A percentile compares a stretch with the other conserved stretches of the same genome.
phyloP scores from a whole-genome alignment of 2,329 filamentous ascomycete species.

The Trichoderma atroviride region DNA sequence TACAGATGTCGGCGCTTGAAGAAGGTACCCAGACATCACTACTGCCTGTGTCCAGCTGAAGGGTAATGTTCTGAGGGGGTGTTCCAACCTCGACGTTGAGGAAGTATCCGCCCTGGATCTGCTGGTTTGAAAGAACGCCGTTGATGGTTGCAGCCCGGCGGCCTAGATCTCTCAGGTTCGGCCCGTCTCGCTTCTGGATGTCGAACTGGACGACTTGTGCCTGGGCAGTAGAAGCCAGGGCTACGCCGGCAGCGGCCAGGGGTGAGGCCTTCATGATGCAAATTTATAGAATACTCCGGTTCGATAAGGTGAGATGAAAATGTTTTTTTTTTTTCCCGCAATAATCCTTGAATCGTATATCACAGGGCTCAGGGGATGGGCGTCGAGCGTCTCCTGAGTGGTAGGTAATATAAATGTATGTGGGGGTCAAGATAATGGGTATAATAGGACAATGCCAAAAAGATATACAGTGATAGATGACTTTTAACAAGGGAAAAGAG shows the following conservation, averaged over 20 bases:
- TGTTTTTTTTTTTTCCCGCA: neutral
- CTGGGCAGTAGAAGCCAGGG: constrained; percentile 28
- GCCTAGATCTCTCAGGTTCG: constrained; percentile 32
- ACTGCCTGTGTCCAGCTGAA: constrained; percentile 67
- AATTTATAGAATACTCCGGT: neutral
- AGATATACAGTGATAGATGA: neutral
- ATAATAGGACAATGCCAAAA: neutral
- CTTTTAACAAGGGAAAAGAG: neutral
- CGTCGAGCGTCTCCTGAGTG: neutral
- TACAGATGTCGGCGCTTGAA: constrained; percentile 45
- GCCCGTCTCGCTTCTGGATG: constrained; percentile 44
- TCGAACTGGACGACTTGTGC: constrained; percentile 51
- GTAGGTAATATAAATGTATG: neutral
- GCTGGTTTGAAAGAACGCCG: constrained; percentile 50
- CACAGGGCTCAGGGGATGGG: neutral
- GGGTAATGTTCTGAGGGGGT: constrained; percentile 56
- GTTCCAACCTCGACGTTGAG: constrained; percentile 60
- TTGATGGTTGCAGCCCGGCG: constrained; percentile 47
- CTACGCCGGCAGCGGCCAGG: constrained; percentile 22
- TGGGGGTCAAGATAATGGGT: neutral
- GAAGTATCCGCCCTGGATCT: constrained; percentile 55
- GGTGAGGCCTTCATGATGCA: constrained; percentile 23
- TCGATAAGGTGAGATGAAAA: neutral
- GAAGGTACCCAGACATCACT: constrained; percentile 65
- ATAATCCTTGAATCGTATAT: neutral